A percentile compares a stretch with the other conserved stretches of the same genome.
Evolutionary conservation across 108 stramenopile genomes (phyloP).

Genomic region (Phaeodactylum tricornutum): DNA sequence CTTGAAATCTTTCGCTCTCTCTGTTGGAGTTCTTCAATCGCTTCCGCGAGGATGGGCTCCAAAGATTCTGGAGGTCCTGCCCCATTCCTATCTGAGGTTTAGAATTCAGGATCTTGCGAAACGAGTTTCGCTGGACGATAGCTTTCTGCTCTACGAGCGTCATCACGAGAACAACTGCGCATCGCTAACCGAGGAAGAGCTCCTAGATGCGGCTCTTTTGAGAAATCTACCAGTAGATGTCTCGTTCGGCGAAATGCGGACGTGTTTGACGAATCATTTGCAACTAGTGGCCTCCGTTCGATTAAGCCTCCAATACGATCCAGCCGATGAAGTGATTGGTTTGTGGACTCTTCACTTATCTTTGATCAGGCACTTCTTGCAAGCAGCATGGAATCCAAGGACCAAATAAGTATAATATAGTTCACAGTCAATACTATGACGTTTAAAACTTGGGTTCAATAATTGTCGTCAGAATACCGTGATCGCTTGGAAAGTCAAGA

Average conservation of each 20-base stretch:
- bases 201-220: slow-evolving; percentile 15
- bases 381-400: too few species aligned
- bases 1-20: not conserved
- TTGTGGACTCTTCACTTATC: too few species aligned
- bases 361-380: too few species aligned
- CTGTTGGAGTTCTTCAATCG: slow-evolving; percentile 2
- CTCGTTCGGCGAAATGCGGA: slow-evolving; percentile 5
- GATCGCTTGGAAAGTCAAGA: slow-evolving; percentile 76
- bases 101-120: not conserved
- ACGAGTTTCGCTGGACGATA: slow-evolving; percentile 6
- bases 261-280: slow-evolving; percentile 16
- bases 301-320: too few species aligned
- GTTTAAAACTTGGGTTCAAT: slow-evolving; percentile 25
- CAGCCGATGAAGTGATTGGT: too few species aligned
- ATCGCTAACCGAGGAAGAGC: slow-evolving; percentile 11
- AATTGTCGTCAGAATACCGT: slow-evolving; percentile 65
- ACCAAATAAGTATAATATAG: too few species aligned
- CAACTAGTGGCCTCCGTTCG: slow-evolving; percentile 3
- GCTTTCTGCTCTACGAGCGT: slow-evolving; percentile 7
- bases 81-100: not conserved
- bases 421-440: too few species aligned
- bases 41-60: not conserved
- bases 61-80: not conserved
- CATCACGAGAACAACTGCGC: slow-evolving; percentile 1
- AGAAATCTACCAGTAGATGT: slow-evolving; percentile 12